phyloP scores from a whole-genome alignment of 768 basidiomycete species.

The Boletus patriciae region DNA sequence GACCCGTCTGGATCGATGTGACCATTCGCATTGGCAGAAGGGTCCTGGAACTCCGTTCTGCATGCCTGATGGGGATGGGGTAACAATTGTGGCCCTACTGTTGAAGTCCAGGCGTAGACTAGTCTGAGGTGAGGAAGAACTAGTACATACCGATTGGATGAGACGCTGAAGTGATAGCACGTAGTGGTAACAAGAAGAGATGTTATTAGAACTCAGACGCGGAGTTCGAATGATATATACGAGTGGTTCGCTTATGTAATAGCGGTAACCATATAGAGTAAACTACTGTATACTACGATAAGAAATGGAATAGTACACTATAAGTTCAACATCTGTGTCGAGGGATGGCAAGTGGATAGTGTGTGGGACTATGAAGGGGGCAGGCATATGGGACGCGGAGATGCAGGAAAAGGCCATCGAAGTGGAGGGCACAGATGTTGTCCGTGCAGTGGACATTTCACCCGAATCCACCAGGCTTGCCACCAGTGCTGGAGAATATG shows the following conservation, averaged over 20 bases:
- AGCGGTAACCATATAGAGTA: too few species aligned
- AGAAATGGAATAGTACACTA: too few species aligned
- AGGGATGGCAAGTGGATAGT: not conserved
- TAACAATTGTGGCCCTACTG: conserved; percentile 11
- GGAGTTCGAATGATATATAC: too few species aligned
- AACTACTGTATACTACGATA: too few species aligned
- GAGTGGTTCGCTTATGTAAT: too few species aligned
- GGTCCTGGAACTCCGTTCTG: conserved; percentile 8
- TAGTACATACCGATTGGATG: too few species aligned
- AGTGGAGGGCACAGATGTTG: not conserved
- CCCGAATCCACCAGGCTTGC: not conserved
- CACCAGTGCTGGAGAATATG: not conserved
- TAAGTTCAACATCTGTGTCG: too few species aligned
- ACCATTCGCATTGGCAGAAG: not conserved
- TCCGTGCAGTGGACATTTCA: not conserved
- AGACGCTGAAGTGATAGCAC: too few species aligned
- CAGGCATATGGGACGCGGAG: not conserved
- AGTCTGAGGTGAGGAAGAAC: too few species aligned
- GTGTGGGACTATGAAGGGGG: not conserved
- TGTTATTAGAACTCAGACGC: too few species aligned
- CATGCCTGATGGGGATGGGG: not conserved
- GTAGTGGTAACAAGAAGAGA: too few species aligned
- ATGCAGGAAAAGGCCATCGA: not conserved
- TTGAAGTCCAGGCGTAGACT: too few species aligned
- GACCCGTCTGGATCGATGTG: conserved; percentile 8